Conservation (phyloP, 441 rosid genomes). For the Biscutella laevigata region DNA sequence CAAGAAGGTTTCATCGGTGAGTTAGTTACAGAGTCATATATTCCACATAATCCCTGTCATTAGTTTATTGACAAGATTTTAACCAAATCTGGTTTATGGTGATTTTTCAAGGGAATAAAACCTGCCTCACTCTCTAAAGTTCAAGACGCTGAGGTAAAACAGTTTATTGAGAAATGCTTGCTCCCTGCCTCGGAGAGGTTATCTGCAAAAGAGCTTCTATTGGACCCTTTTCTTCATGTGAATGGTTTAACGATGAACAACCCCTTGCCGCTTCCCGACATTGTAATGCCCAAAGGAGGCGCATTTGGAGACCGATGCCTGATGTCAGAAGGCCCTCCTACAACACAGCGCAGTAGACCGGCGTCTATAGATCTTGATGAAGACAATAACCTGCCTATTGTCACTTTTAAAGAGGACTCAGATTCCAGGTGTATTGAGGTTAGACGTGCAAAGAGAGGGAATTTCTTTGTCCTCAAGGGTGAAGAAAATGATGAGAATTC, state of each 20-base stretch:
- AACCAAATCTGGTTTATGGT: slow-evolving; percentile 2
- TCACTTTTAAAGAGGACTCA: slow-evolving; percentile 32
- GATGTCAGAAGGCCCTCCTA: slow-evolving; percentile 60
- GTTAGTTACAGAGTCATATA: slow-evolving; percentile 13
- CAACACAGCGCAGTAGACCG: slow-evolving; percentile 26
- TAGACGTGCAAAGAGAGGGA: slow-evolving; percentile 43
- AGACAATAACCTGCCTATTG: slow-evolving; percentile 44
- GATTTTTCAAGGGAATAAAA: slow-evolving; percentile 48
- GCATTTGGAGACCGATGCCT: slow-evolving; percentile 67
- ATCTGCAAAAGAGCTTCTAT: slow-evolving; percentile 51
- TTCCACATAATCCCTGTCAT: background rate
- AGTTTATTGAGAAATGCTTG: slow-evolving; percentile 55
- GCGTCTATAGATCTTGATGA: slow-evolving; percentile 37
- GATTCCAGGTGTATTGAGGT: slow-evolving; percentile 36
- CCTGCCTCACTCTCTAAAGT: slow-evolving; percentile 57
- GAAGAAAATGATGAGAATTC: slow-evolving; percentile 55
- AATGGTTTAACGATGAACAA: slow-evolving; percentile 39
- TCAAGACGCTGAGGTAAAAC: slow-evolving; percentile 44
- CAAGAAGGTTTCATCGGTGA: slow-evolving; percentile 49
- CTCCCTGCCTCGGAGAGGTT: slow-evolving; percentile 54
- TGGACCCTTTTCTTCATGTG: slow-evolving; percentile 48
- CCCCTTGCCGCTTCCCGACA: slow-evolving; percentile 51
- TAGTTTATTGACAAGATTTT: background rate
- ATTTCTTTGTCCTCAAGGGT: slow-evolving; percentile 51
- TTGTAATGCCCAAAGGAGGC: slow-evolving; percentile 51